Conservation (phyloP, 495 filamentous ascomycete species). For the Polyplosphaeria fusca region DNA sequence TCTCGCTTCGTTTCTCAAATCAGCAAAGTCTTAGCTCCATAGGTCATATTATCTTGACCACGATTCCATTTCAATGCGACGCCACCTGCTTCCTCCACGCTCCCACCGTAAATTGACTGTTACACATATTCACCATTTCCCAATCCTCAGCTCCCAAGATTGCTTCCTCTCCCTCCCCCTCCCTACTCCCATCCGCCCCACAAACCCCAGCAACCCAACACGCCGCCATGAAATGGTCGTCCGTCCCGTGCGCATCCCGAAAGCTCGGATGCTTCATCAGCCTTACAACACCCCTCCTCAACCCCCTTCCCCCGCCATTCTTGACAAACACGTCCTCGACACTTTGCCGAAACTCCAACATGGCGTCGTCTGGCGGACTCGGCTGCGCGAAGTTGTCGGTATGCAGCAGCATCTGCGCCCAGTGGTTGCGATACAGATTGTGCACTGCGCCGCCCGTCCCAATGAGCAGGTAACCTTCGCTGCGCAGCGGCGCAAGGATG, state of each 20-base stretch:
- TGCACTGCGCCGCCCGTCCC: conserved; percentile 62
- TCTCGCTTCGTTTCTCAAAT: too few species aligned
- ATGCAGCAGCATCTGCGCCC: conserved; percentile 57
- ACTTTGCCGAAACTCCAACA: conserved; percentile 59
- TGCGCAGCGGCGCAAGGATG: conserved; percentile 50
- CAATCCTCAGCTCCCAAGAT: conserved; percentile 56
- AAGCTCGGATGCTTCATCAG: conserved; percentile 62
- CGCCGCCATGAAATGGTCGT: conserved; percentile 62
- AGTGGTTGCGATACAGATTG: conserved; percentile 62
- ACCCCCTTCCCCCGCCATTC: conserved; percentile 45
- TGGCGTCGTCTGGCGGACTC: conserved; percentile 53
- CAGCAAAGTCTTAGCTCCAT: too few species aligned
- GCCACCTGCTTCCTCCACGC: background rate
- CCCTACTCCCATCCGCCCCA: conserved; percentile 49
- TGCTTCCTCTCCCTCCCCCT: conserved; percentile 46
- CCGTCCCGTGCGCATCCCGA: conserved; percentile 60
- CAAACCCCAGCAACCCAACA: conserved; percentile 56
- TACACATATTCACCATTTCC: conserved; percentile 66
- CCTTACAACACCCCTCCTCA: conserved; percentile 51
- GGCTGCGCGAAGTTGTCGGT: conserved; percentile 59
- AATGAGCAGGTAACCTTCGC: conserved; percentile 53
- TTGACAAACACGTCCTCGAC: conserved; percentile 54
- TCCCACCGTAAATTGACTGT: conserved; percentile 51
- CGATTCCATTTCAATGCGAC: background rate
- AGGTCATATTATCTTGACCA: too few species aligned